phyloP scores from a whole-genome alignment of 768 basidiomycete species.

The Calocybe gangraenosa region DNA sequence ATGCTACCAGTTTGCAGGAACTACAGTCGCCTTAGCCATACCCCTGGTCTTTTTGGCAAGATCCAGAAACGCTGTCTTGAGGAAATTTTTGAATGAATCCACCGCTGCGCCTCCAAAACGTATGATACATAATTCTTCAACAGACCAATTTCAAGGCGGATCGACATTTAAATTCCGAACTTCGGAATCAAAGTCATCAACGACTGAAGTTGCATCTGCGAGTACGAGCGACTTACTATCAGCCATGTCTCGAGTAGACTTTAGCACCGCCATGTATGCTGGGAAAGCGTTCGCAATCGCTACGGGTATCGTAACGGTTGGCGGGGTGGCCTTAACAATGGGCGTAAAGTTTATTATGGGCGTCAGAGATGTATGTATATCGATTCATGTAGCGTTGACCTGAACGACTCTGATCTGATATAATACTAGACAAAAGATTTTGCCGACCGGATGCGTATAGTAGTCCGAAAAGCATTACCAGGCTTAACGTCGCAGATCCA shows the following conservation, averaged over 20 bases:
- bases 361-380: constrained; percentile 53
- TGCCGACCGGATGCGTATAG: constrained; percentile 48
- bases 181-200: constrained; percentile 16
- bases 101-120: constrained; percentile 28
- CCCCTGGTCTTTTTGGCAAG: constrained; percentile 32
- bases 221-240: constrained; percentile 28
- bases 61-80: constrained; percentile 21
- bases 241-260: constrained; percentile 32
- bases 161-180: constrained; percentile 11
- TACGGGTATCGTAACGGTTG: constrained; percentile 50
- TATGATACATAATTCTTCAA: constrained; percentile 7
- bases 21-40: constrained; percentile 25
- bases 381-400: constrained; percentile 20
- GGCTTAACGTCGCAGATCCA: constrained; percentile 49
- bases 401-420: neutral
- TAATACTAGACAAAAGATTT: constrained; percentile 52
- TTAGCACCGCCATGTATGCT: constrained; percentile 50
- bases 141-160: constrained; percentile 8
- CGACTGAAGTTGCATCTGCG: constrained; percentile 23
- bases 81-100: constrained; percentile 21
- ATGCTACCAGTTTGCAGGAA: constrained; percentile 19
- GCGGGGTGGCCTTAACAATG: constrained; percentile 40
- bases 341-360: constrained; percentile 50
- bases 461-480: constrained; percentile 45
- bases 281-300: constrained; percentile 65